phyloP scores from a whole-genome alignment of 192 early-diverging fungal species.

The Thoreauomyces humboldtii region DNA sequence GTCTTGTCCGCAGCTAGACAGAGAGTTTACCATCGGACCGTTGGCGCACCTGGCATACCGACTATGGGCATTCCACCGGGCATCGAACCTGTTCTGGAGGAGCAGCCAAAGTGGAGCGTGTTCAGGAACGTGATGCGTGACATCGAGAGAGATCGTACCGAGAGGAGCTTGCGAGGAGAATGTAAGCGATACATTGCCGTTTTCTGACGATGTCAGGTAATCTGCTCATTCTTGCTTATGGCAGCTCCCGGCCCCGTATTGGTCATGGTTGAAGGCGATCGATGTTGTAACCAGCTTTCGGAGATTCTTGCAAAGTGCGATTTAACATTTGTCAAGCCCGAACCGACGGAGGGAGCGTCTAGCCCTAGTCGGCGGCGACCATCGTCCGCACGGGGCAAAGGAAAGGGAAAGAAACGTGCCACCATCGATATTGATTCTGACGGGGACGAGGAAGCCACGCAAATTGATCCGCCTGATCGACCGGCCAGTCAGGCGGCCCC shows the following conservation, averaged over 20 bases:
- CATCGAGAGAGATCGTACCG: conserved; percentile 64
- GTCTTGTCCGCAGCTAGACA: conserved; percentile 64
- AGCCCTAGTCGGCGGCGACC: too few relatives aligned
- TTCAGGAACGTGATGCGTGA: conserved; percentile 73
- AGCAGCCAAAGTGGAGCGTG: conserved; percentile 88
- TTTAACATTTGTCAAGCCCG: conserved; percentile 33
- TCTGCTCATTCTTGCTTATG: background rate
- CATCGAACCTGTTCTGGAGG: conserved; percentile 76
- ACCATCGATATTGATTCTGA: too few relatives aligned
- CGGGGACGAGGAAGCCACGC: too few relatives aligned
- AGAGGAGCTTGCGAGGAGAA: conserved; percentile 23
- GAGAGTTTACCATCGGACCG: conserved; percentile 45
- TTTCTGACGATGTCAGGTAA: background rate
- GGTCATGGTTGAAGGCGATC: conserved; percentile 69
- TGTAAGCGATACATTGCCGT: conserved; percentile 3
- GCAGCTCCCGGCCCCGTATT: conserved; percentile 50
- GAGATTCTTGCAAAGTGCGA: conserved; percentile 40
- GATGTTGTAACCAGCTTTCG: conserved; percentile 63
- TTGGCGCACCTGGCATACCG: background rate
- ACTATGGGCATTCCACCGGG: conserved; percentile 57
- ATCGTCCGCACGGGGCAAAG: too few relatives aligned
- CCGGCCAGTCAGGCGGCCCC: too few relatives aligned
- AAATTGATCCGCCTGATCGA: too few relatives aligned
- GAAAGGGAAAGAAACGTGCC: too few relatives aligned
- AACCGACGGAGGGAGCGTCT: conserved; percentile 13